phyloP scores from a whole-genome alignment of 805 yeast species.

The Debaryomyces tyrocola region DNA sequence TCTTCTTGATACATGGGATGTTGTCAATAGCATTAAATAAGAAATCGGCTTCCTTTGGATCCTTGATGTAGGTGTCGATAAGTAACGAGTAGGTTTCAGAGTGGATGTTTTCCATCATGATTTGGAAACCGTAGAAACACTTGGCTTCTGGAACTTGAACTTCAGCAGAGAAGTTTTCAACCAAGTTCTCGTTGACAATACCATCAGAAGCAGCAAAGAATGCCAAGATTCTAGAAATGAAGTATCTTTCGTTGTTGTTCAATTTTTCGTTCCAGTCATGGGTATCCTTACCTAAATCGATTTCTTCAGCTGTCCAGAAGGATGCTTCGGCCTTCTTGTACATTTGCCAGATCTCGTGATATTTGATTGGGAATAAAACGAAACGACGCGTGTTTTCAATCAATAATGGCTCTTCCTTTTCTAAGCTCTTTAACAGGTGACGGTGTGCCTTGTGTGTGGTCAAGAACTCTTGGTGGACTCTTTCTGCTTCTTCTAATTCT shows the following conservation, averaged over 20 bases:
- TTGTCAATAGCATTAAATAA: slow-evolving; percentile 94
- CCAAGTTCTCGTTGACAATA: slow-evolving; percentile 95
- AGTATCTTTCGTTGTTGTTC: slow-evolving; percentile 89
- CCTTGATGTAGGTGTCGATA: slow-evolving; percentile 94
- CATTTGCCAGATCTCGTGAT: slow-evolving; percentile 98
- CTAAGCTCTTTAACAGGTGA: slow-evolving; percentile 68
- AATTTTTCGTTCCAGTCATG: slow-evolving; percentile 90
- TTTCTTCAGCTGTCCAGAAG: slow-evolving; percentile 99
- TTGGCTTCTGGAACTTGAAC: slow-evolving; percentile 97
- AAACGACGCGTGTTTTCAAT: slow-evolving; percentile 83
- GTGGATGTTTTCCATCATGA: slow-evolving; percentile 99
- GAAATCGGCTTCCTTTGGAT: slow-evolving; percentile 87
- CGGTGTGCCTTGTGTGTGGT: slow-evolving; percentile 67
- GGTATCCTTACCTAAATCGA: slow-evolving; percentile 88
- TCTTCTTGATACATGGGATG: slow-evolving; percentile 93
- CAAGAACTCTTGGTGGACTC: slow-evolving; percentile 57
- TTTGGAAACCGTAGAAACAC: slow-evolving; percentile 98
- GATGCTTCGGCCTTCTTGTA: slow-evolving; percentile 99
- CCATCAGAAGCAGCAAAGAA: slow-evolving; percentile 99
- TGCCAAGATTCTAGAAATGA: slow-evolving; percentile 89
- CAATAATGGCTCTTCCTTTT: slow-evolving; percentile 87
- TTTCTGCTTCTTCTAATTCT: slow-evolving; percentile 25
- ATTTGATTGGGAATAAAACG: slow-evolving; percentile 93
- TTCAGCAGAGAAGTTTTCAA: slow-evolving; percentile 96
- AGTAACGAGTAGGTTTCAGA: slow-evolving; percentile 94